A percentile compares a stretch with the other conserved stretches of the same genome.
Evolutionary conservation across 1,284 basidiomycete species (phyloP).

Genomic region (Singerocomus rubriflavus): DNA sequence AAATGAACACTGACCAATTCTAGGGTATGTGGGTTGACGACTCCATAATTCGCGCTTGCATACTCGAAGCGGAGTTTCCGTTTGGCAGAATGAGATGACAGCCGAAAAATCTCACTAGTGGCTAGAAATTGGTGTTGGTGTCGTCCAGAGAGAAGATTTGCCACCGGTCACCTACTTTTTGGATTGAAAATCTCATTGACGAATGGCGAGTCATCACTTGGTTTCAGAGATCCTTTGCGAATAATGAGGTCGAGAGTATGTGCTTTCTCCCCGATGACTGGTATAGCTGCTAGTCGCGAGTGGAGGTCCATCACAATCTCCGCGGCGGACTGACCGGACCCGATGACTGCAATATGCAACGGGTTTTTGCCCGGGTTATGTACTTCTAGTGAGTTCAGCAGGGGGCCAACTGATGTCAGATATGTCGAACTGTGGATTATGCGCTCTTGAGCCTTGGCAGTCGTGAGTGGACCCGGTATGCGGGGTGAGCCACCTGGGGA

Average conservation of each 20-base stretch:
- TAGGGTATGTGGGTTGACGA: slow-evolving; percentile 49
- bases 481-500: slow-evolving; percentile 50
- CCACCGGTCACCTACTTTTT: slow-evolving; percentile 33
- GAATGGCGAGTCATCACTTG: slow-evolving; percentile 57
- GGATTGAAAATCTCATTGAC: slow-evolving; percentile 62
- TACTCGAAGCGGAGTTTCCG: slow-evolving; percentile 44
- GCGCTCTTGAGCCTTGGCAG: slow-evolving; percentile 34
- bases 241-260: slow-evolving; percentile 55
- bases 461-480: slow-evolving; percentile 40
- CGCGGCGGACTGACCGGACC: slow-evolving; percentile 53
- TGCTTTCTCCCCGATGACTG: slow-evolving; percentile 15
- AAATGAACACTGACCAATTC: slow-evolving; percentile 34
- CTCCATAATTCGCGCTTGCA: slow-evolving; percentile 54
- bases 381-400: slow-evolving; percentile 33
- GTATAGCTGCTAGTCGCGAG: slow-evolving; percentile 38
- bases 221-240: slow-evolving; percentile 51
- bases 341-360: slow-evolving; percentile 50
- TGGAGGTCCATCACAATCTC: slow-evolving; percentile 53
- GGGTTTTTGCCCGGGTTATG: slow-evolving; percentile 24
- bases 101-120: slow-evolving; percentile 40
- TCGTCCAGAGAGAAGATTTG: background rate
- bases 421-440: slow-evolving; percentile 48
- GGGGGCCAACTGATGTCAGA: slow-evolving; percentile 37
- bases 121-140: slow-evolving; percentile 28
- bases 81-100: slow-evolving; percentile 38